Evolutionary conservation across 202 grass and related monocot species (phyloP).

Genomic region (Tripidium arundinaceum): DNA sequence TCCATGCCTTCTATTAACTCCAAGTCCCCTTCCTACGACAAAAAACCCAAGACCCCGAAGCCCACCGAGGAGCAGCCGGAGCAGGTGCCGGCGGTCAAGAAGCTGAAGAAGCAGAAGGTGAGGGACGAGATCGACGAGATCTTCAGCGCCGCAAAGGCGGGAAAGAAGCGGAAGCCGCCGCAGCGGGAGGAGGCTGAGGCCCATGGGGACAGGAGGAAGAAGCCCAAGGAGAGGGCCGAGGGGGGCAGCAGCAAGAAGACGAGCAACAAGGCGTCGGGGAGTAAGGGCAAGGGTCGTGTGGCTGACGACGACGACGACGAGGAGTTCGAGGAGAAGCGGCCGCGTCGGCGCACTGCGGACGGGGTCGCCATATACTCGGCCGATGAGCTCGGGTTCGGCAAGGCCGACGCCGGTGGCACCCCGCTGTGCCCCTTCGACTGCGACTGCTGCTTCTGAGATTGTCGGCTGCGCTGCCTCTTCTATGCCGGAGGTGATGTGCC

Average conservation of each 20-base stretch:
- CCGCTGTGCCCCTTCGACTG: constrained; percentile 83
- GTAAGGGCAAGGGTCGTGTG: constrained; percentile 27
- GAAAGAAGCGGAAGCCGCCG: constrained; percentile 50
- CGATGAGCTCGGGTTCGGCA: constrained; percentile 72
- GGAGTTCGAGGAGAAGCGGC: constrained; percentile 34
- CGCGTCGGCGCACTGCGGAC: constrained; percentile 58
- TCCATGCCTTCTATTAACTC: background rate
- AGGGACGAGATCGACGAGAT: constrained; percentile 70
- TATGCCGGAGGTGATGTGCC: background rate
- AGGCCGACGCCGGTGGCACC: constrained; percentile 55
- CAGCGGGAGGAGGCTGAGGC: constrained; percentile 7
- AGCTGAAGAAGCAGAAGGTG: constrained; percentile 48
- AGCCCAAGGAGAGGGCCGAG: constrained; percentile 25
- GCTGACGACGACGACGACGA: constrained; percentile 27
- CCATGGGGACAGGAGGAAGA: constrained; percentile 22
- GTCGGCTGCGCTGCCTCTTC: background rate
- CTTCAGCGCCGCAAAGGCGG: constrained; percentile 41
- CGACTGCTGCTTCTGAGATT: constrained; percentile 74
- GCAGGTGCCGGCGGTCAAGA: constrained; percentile 1
- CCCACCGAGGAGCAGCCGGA: background rate
- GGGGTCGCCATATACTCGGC: constrained; percentile 75
- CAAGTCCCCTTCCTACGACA: constrained; percentile 9
- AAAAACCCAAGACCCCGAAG: constrained; percentile 24
- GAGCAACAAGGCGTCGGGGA: constrained; percentile 17
- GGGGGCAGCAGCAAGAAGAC: constrained; percentile 19